phyloP scores from a whole-genome alignment of 805 yeast genomes.

The Pichia deserticola region DNA sequence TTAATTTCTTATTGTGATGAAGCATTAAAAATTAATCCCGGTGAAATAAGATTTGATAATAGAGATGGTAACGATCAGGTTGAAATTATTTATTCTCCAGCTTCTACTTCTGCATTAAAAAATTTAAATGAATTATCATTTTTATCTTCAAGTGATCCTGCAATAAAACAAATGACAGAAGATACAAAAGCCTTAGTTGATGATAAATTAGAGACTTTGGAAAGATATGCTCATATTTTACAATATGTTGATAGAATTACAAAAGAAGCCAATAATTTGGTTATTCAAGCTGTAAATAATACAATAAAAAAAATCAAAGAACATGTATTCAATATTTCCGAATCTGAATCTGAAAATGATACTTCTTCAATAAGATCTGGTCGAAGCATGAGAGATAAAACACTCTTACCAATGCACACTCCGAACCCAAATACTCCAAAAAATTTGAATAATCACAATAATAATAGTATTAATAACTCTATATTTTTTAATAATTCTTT shows the following conservation, averaged over 20 bases:
- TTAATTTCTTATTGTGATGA: conserved; percentile 64
- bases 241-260: conserved; percentile 71
- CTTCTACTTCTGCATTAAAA: conserved; percentile 49
- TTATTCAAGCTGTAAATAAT: conserved; percentile 53
- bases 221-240: conserved; percentile 65
- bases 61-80: conserved; percentile 18
- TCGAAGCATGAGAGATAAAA: conserved; percentile 2
- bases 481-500: conserved; percentile 17
- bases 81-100: conserved; percentile 46
- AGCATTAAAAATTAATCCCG: conserved; percentile 66
- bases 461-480: conserved; percentile 2
- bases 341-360: conserved; percentile 18
- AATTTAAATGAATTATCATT: conserved; percentile 31
- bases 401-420: conserved; percentile 1
- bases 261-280: conserved; percentile 67
- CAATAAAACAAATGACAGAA: conserved; percentile 50
- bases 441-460: background rate
- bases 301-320: conserved; percentile 51
- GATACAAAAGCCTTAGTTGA: conserved; percentile 59
- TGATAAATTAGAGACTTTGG: conserved; percentile 61
- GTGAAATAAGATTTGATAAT: conserved; percentile 38
- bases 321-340: conserved; percentile 18
- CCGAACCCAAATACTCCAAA: conserved; percentile 13
- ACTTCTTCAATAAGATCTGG: conserved; percentile 1
- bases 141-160: conserved; percentile 57